Evolutionary conservation across 768 basidiomycete genomes (phyloP), one percentile per base, ranked within the genome.

Genomic region (Suillus bovinus): DNA sequence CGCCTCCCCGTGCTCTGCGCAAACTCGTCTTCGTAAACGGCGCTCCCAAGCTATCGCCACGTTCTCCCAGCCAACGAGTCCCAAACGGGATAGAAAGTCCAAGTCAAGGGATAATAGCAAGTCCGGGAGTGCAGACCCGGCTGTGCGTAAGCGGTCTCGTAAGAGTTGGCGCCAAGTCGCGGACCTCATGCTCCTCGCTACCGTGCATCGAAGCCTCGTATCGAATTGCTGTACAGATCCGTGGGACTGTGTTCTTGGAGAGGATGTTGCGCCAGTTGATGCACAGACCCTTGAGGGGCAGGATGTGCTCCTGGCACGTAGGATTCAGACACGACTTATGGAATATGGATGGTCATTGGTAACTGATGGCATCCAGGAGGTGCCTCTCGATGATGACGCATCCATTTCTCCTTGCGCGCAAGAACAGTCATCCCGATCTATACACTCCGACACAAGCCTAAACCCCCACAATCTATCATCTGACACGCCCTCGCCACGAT

Each of bases 181-280:
- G 20, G 79, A 80, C 55, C 64, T 77, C 10, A 72, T 72, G 61
- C 79, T 79, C 72, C 65, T 78, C 47, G 75, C 74, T 1, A 69
- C 74, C 16, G 61, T 80, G 27, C 77, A 78, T 61, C 69, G 74
- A 49, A 80, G 76, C 59, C 71, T 80, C 57, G 42, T 68, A 20
- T 39, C 55, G 10, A 20, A 31, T 5, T 52, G 50, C 31, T 20
- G 5, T n/a, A 33, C 20, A 6, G 50, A 52, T 52, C 50, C 63
- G 66, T 10, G 67, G 65, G 34, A 65, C 75, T 4, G 69, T 69
- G 36, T 57, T 33, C 24, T 27, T 20, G 62, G 24, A 34, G 50
- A 33, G 24, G 24, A 49, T 38, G n/a, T 62, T 36, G 62, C 60
- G 52, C 57, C 3, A 34, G 29, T 36, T 42, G 55, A 56, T 38